Base-by-base conservation (phyloP, 768 basidiomycete genomes). In the Pleurotus ostreatus region DNA sequence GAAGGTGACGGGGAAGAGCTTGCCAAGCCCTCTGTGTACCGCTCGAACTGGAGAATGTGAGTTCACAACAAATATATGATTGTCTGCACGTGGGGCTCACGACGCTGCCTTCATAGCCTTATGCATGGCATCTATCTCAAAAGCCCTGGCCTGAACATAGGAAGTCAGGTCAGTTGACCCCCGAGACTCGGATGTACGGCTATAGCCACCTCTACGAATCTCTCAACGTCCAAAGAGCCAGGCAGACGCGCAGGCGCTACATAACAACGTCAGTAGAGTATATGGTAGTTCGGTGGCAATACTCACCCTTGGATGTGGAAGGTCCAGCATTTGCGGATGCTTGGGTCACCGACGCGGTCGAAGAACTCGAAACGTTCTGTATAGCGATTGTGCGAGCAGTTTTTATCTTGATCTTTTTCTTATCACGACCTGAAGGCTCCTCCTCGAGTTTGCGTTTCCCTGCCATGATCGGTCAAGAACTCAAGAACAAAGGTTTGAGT, bases 91-190 rank as follows among this genome's bases (percentile, higher is more conserved):
- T 41, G 22, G 15, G 40, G 57, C 71, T 58, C 60, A 85, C 94
- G 86, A 81, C 38, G 92, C 88, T 34, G 76, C 78, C 70, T 89
- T 85, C 78, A 98, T 96, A 0, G 93, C 85, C 11, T 75, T 81
- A 59, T 95, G 85, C 88, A 99, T 94, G 0, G 94, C 89, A 46
- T 82, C 75, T 57, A 98, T 94, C 71, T 99, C 96, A 65, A 92
- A 92, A 5, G 85, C 80, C 57, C 94, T 81, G 13, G 92, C 83
- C 92, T 97, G 9, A 56, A n/a, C 7, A 39, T 25, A 13, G 22
- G 30, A 56, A 43, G 25, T 40, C 60, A 56, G 4, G 18, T 40
- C 7, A 16, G 5, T 15, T 4, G 22, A n/a, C n/a, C 48, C 13
- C 23, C 11, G 6, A 30, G 11, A 20, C 7, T n/a, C 11, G 3